Conservation (phyloP, 768 basidiomycete genomes). For the Amanita pallidorosea region DNA sequence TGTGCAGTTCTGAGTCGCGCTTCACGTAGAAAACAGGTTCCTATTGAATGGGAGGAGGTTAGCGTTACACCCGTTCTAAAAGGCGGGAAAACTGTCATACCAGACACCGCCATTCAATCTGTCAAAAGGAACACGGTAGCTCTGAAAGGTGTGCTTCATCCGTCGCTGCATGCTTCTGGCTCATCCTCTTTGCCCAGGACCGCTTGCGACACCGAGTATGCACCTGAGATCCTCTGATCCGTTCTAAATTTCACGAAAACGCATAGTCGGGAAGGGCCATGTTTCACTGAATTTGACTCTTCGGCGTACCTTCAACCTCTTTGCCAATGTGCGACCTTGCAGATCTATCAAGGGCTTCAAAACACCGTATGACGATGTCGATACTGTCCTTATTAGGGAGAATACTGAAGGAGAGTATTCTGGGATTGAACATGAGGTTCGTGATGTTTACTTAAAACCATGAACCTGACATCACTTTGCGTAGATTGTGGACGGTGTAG, state of each 20-base stretch:
- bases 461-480: slow-evolving; percentile 6
- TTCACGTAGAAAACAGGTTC: slow-evolving; percentile 49
- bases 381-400: slow-evolving; percentile 97
- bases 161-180: neutral
- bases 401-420: slow-evolving; percentile 99
- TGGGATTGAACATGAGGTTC: slow-evolving; percentile 96
- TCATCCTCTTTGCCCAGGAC: slow-evolving; percentile 38
- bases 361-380: slow-evolving; percentile 96
- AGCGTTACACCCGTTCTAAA: slow-evolving; percentile 90
- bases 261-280: slow-evolving; percentile 91
- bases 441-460: slow-evolving; percentile 7
- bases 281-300: slow-evolving; percentile 97
- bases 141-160: slow-evolving; percentile 63
- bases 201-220: slow-evolving; percentile 94
- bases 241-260: neutral
- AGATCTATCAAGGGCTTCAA: slow-evolving; percentile 94
- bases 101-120: slow-evolving; percentile 80
- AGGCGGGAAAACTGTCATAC: slow-evolving; percentile 95
- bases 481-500: slow-evolving; percentile 94
- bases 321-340: slow-evolving; percentile 97
- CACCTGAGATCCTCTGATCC: slow-evolving; percentile 8
- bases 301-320: slow-evolving; percentile 94
- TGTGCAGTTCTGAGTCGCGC: slow-evolving; percentile 2
- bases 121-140: slow-evolving; percentile 98
- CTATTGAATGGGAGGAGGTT: slow-evolving; percentile 99